These are phyloP conservation scores for Saccharomycopsis capsularis DNA, from an alignment of 805 yeast species.

Conservation along the genomic window DNA sequence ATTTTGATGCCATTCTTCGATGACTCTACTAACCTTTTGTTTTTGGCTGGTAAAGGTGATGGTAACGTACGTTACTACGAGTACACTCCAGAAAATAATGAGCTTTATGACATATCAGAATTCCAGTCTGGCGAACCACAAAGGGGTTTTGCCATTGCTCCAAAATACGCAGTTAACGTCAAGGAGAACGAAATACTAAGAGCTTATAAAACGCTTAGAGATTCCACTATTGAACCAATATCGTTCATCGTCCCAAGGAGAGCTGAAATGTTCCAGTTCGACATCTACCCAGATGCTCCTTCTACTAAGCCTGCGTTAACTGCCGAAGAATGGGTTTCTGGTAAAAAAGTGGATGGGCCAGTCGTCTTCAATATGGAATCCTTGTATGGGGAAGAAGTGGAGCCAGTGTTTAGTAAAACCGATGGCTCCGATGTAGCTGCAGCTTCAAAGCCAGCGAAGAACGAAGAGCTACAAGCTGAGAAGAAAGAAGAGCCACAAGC, in stretches of 20 bases:
- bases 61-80: conserved; percentile 95
- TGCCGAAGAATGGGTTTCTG: conserved; percentile 73
- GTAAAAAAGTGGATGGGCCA: conserved; percentile 80
- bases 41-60: conserved; percentile 95
- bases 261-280: conserved; percentile 86
- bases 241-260: conserved; percentile 92
- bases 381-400: conserved; percentile 62
- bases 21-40: conserved; percentile 68
- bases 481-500: conserved; percentile 17
- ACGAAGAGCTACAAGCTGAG: conserved; percentile 21
- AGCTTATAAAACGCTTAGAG: conserved; percentile 83
- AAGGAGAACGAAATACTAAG: conserved; percentile 79
- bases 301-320: conserved; percentile 70
- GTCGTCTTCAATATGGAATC: conserved; percentile 67
- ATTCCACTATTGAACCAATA: conserved; percentile 78
- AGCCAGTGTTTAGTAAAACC: conserved; percentile 10
- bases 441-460: conserved; percentile 20
- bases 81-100: conserved; percentile 62
- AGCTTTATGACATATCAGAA: conserved; percentile 78
- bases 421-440: conserved; percentile 20
- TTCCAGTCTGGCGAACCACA: conserved; percentile 87
- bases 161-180: conserved; percentile 72
- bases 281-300: conserved; percentile 88
- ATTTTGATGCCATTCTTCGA: conserved; percentile 89
- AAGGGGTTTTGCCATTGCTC: conserved; percentile 90